Percentiles rank a stretch among this genome's conserved stretches.
Conservation (phyloP, 1,284 basidiomycete genomes). For the Naganishia albida region DNA sequence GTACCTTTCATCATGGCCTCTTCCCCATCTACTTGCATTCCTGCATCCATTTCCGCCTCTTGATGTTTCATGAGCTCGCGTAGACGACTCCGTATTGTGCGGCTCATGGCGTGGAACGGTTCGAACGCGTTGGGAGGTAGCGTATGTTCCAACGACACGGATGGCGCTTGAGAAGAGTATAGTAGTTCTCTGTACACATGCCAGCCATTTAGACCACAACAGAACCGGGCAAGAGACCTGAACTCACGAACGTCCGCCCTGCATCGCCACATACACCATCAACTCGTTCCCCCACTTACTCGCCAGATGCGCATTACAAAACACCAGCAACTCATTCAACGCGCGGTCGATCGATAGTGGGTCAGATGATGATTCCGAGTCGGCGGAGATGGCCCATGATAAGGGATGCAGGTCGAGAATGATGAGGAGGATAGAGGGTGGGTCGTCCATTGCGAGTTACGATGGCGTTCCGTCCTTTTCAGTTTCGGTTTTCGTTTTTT, state of each 20-base stretch:
- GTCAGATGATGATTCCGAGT: slow-evolving; percentile 37
- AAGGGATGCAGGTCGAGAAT: slow-evolving; percentile 78
- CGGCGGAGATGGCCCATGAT: slow-evolving; percentile 63
- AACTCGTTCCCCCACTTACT: slow-evolving; percentile 87
- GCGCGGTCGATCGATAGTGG: slow-evolving; percentile 68
- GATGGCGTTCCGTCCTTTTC: no score
- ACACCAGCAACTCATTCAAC: slow-evolving; percentile 78
- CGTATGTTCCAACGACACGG: slow-evolving; percentile 23
- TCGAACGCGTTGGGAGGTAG: slow-evolving; percentile 70
- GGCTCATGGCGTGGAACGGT: slow-evolving; percentile 65
- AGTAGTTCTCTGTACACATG: slow-evolving; percentile 63
- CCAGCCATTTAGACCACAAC: background rate
- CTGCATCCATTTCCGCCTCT: slow-evolving; percentile 60
- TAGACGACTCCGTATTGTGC: slow-evolving; percentile 68
- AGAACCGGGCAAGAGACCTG: slow-evolving; percentile 10
- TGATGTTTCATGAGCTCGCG: slow-evolving; percentile 65
- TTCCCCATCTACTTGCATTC: slow-evolving; percentile 55
- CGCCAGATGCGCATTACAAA: slow-evolving; percentile 89
- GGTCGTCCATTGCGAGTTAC: slow-evolving; percentile 34
- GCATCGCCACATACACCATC: slow-evolving; percentile 85
- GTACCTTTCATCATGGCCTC: slow-evolving; percentile 28
- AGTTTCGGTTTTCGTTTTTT: no score
- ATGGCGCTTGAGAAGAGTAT: slow-evolving; percentile 62
- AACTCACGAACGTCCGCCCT: slow-evolving; percentile 66
- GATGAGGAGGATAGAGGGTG: slow-evolving; percentile 71